Base-by-base conservation (phyloP, 1,284 basidiomycete species). In the Vanrija sp. region DNA sequence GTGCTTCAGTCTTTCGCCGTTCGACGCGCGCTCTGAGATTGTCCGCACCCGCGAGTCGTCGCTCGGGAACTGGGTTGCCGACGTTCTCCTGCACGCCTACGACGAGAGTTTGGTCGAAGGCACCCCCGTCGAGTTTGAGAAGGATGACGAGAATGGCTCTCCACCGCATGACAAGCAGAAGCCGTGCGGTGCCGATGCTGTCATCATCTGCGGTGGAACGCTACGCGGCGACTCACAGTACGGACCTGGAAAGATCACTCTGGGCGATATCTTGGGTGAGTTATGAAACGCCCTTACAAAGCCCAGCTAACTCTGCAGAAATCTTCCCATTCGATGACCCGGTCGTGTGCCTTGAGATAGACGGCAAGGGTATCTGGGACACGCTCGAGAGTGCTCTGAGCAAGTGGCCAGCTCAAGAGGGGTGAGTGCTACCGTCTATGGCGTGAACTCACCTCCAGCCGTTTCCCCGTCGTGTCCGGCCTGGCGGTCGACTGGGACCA, bases 251-350 rank as follows among this genome's bases (percentile, higher is more conserved):
- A 77, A 81, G 48, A 80, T 94, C 54, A 90, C 87, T 0, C 79
- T 96, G 0, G 89, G 90, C 0, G 87, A 95, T 60, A 73, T 76
- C 19, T 61, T 76, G 1, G 68, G 68, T 70, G 51, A 65, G 66
- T 50, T 38, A 5, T 18, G 16, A 29, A 10, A n/a, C 5, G 21
- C 21, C 18, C 40, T 42, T 28, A 6, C 3, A 23, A 23, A 28
- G 14, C 29, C 29, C n/a, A 8, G 34, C 14, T 5, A n/a, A 8
- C 16, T 18, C 28, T 53, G 52, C 57, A 73, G 92, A 93, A 70
- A 92, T 95, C 34, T 74, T 95, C 47, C 92, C 92, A 0, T 96
- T 93, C 61, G 88, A 91, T 58, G 92, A 96, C 66, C 85, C 91
- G 0, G 79, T 87, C 12, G 83, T 96, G 2, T 89, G 91, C 7